These are phyloP conservation scores for Sporothrix mexicana DNA, from an alignment of 2,329 filamentous ascomycete species.

Conservation along the genomic window DNA sequence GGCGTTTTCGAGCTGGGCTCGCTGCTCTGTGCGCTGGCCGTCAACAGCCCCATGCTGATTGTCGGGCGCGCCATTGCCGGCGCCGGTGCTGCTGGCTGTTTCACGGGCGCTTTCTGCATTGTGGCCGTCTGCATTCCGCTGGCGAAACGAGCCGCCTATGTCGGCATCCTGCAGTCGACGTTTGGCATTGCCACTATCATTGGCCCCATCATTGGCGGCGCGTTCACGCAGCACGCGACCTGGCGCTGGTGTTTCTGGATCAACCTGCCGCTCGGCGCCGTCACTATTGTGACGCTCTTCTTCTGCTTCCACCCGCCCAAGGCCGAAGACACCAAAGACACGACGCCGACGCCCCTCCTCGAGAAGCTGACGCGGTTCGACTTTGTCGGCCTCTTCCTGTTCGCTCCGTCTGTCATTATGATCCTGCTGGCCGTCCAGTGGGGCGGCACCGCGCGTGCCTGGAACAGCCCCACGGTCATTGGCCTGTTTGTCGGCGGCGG, in stretches of 20 bases:
- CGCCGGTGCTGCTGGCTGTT: background rate
- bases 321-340: conserved; percentile 33
- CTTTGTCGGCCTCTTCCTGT: conserved; percentile 30
- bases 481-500: conserved; percentile 42
- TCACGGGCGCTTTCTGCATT: background rate
- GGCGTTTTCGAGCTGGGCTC: conserved; percentile 48
- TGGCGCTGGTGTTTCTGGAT: conserved; percentile 65
- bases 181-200: conserved; percentile 43
- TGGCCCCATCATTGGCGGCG: conserved; percentile 53
- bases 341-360: conserved; percentile 26
- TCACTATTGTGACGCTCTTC: conserved; percentile 31
- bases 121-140: conserved; percentile 2
- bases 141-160: background rate
- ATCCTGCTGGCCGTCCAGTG: conserved; percentile 46
- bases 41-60: conserved; percentile 7
- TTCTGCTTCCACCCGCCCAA: conserved; percentile 35
- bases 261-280: conserved; percentile 61
- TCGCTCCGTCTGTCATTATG: conserved; percentile 45
- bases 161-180: background rate
- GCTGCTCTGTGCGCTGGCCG: background rate
- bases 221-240: conserved; percentile 46
- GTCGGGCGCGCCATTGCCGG: background rate
- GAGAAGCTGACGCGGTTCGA: background rate
- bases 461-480: conserved; percentile 43
- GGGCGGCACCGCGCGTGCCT: conserved; percentile 43